Evolutionary conservation across 345 rosid genomes (phyloP), one percentile per base, ranked within the genome.

Genomic region (Mangifera indica): DNA sequence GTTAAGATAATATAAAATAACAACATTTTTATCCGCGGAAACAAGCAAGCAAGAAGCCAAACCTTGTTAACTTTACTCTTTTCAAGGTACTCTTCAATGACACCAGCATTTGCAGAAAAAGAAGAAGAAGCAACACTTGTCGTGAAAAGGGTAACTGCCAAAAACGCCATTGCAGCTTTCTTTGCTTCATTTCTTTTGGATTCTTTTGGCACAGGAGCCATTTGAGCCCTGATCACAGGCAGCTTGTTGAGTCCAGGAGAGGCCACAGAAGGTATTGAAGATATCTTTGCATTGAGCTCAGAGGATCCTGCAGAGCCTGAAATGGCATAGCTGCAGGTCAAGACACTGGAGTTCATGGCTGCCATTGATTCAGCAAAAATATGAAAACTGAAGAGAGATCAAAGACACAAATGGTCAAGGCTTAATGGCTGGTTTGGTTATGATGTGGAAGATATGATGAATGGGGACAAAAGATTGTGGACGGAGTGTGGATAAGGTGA

Each of bases 41-140:
- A n/a, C n/a, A n/a, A 37, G 42, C 0, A 63, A 12, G 7, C 7
- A 63, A 65, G 29, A 21, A 60, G 76, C 60, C 66, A 65, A 76
- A 95, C 98, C 96, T 92, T 95, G 94, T 95, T 92, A 73, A 87
- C 82, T 78, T 91, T 91, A 93, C 98, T 92, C 90, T 67, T 95
- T 78, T 92, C 97, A n/a, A 92, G 96, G 88, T 95, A 95, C 0
- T 91, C 97, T 10, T 95, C 99, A 18, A 95, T 80, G 78, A 95
- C 79, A 1, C 96, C 88, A 20, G 99, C 99, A 63, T 85, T 80
- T 14, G 98, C 99, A 71, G 93, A 83, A 76, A 93, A 56, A 75
- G 81, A 83, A 76, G 96, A 60, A 75, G 81, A 71, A 65, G 84
- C 86, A 59, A 84, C 87, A 21, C 86, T 82, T 1, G 91, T 79